phyloP scores from a whole-genome alignment of 2,329 filamentous ascomycete genomes.

The Tothia fuscella region DNA sequence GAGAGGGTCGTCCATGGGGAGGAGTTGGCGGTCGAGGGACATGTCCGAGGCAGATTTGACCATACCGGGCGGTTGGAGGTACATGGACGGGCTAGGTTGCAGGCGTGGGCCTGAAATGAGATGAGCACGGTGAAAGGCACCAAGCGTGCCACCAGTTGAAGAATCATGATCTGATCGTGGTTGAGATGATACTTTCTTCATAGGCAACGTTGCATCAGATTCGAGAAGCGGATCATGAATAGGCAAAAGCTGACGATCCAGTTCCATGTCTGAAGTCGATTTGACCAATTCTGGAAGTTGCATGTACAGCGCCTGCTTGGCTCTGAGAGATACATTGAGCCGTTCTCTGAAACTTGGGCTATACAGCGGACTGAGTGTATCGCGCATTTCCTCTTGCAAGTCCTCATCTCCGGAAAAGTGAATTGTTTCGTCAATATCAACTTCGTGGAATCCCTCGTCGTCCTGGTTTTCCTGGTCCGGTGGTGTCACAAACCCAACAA shows the following conservation, averaged over 20 bases:
- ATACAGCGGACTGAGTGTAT: slow-evolving; percentile 10
- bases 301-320: slow-evolving; percentile 14
- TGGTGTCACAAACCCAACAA: slow-evolving; percentile 34
- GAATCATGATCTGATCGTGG: too few species aligned
- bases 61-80: too few species aligned
- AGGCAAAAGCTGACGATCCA: slow-evolving; percentile 30
- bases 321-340: slow-evolving; percentile 8
- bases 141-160: too few species aligned
- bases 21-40: slow-evolving; percentile 27
- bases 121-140: too few species aligned
- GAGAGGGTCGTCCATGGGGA: slow-evolving; percentile 20
- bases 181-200: slow-evolving; percentile 17
- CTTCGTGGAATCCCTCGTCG: slow-evolving; percentile 1
- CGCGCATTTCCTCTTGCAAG: slow-evolving; percentile 13
- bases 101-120: too few species aligned
- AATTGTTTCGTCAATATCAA: background rate
- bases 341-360: too few species aligned
- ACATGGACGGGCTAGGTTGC: too few species aligned
- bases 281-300: slow-evolving; percentile 23
- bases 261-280: slow-evolving; percentile 23
- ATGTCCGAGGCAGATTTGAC: slow-evolving; percentile 23
- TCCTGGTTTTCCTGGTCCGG: background rate
- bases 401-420: slow-evolving; percentile 9
- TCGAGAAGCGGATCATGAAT: slow-evolving; percentile 29
- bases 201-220: background rate